Evolutionary conservation across 257 asterid genomes (phyloP), one percentile per base, ranked within the genome.

Genomic region (Plantago major): DNA sequence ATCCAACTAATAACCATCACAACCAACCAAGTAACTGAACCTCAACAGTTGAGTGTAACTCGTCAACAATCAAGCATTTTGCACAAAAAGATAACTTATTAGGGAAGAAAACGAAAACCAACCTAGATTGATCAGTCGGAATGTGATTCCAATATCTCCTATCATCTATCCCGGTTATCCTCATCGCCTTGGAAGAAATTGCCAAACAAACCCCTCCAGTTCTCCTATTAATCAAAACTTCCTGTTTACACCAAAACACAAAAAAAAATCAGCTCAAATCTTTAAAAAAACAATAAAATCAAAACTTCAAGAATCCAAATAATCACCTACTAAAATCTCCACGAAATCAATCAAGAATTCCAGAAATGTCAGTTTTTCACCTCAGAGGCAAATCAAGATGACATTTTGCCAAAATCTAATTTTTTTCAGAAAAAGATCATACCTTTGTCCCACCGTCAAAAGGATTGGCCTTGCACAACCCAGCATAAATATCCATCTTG

Each of bases 81-180:
- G 7, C 9, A 54, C 11, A 28, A 37, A n/a, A 17, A 9, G 13
- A 15, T 10, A 11, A 33, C 18, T 1, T 13, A 5, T 13, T 46
- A 44, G 40, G 40, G 40, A 33, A 33, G 40, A 3, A 69, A 58
- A 42, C 26, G 43, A 71, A 68, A 57, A n/a, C 78, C 16, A 61
- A 90, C 95, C 97, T 85, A n/a, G 97, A 90, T 70, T 90, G 93
- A 26, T 78, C 80, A 6, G 82, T 81, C 1, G 76, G 68, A 68
- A 83, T 82, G 69, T 81, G 80, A 79, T 77, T 90, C 97, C 97
- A 90, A 65, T 90, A 90, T 53, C 97, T 74, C 64, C 97, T 82
- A 77, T 90, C 97, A 73, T 85, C 93, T 2, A 90, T 90, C 42
- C 96, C 96, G 1, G 95, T 90, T 3, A 90, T 90, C 62, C 81